phyloP scores from a whole-genome alignment of 805 yeast species.

The Novakomyces olei region DNA sequence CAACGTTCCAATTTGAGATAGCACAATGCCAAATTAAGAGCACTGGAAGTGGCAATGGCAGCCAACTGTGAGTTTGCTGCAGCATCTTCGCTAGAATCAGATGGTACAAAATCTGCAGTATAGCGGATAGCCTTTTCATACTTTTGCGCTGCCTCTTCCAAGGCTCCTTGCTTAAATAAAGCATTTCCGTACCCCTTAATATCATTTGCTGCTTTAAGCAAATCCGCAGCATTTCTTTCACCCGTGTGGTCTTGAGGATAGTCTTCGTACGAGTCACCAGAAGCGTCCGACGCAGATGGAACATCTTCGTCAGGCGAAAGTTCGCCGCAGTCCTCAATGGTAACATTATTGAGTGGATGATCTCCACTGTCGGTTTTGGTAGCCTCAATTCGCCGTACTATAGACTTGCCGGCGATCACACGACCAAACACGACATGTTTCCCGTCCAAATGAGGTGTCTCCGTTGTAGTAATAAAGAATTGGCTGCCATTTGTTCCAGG shows the following conservation, averaged over 20 bases:
- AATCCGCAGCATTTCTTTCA: constrained; percentile 21
- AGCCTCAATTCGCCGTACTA: constrained; percentile 44
- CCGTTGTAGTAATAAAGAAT: constrained; percentile 77
- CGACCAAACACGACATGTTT: constrained; percentile 94
- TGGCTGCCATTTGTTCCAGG: constrained; percentile 92
- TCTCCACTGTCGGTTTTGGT: constrained; percentile 43
- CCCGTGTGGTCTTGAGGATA: constrained; percentile 47
- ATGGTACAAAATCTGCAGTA: constrained; percentile 50
- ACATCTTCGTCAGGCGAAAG: constrained; percentile 35
- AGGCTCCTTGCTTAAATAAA: constrained; percentile 43
- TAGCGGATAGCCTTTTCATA: constrained; percentile 54
- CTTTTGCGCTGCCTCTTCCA: constrained; percentile 35
- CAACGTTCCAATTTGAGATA: constrained; percentile 35
- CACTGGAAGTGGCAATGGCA: constrained; percentile 30
- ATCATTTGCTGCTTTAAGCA: constrained; percentile 38
- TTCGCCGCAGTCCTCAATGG: constrained; percentile 56
- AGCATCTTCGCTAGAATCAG: constrained; percentile 27
- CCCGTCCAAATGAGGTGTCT: constrained; percentile 85
- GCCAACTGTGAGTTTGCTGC: constrained; percentile 5
- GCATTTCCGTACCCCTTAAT: constrained; percentile 66
- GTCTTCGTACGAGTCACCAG: constrained; percentile 67
- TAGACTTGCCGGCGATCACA: constrained; percentile 25
- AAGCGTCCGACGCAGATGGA: constrained; percentile 29
- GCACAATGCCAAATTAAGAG: constrained; percentile 53
- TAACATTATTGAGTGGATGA: constrained; percentile 47